Conservation (phyloP, 2,329 filamentous ascomycete genomes). For the Apiospora rasikravindrae region DNA sequence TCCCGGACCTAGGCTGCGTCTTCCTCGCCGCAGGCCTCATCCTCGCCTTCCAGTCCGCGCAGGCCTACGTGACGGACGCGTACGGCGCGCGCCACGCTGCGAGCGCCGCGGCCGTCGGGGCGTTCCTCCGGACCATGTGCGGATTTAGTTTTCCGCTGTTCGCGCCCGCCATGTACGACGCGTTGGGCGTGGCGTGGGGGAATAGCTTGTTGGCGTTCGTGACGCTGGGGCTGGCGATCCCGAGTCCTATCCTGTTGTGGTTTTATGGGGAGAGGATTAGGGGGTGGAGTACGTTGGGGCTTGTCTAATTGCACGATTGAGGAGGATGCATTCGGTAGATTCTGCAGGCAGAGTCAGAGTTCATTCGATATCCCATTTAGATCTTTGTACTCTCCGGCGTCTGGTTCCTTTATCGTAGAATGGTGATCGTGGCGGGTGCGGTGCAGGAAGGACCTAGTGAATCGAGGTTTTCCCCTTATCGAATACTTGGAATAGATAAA, state of each 20-base stretch:
- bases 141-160: conserved; percentile 55
- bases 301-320: not conserved
- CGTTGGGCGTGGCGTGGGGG: conserved; percentile 48
- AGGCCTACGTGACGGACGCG: conserved; percentile 64
- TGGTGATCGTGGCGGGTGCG: too few relatives aligned
- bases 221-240: conserved; percentile 52
- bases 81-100: conserved; percentile 36
- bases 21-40: conserved; percentile 57
- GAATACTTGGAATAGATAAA: too few relatives aligned
- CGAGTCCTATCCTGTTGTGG: conserved; percentile 48
- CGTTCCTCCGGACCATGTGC: conserved; percentile 47
- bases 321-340: too few relatives aligned
- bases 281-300: not conserved
- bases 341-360: too few relatives aligned
- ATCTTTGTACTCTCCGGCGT: too few relatives aligned
- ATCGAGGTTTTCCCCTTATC: too few relatives aligned
- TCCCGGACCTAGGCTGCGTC: conserved; percentile 62
- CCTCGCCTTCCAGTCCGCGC: conserved; percentile 60
- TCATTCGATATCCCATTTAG: too few relatives aligned
- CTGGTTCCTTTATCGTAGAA: too few relatives aligned
- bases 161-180: conserved; percentile 47
- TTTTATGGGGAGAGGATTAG: not conserved
- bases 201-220: conserved; percentile 49
- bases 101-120: conserved; percentile 46
- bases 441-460: too few relatives aligned